phyloP scores from a whole-genome alignment of 176 grass and related monocot genomes.

The Oryza nivara region DNA sequence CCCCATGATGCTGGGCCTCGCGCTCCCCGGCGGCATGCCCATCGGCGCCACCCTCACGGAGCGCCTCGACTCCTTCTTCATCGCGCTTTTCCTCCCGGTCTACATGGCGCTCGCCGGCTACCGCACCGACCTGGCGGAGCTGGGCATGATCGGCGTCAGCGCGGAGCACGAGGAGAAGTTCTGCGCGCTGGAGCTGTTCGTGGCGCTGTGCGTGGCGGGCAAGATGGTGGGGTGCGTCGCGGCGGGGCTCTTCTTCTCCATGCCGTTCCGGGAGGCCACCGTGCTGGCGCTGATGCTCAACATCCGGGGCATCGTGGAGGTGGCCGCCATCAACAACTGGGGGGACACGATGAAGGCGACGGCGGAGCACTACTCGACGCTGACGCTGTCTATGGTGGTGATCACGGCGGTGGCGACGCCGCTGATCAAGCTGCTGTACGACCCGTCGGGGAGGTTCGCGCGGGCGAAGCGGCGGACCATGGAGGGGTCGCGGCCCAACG shows the following conservation, averaged over 20 bases:
- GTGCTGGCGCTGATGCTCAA: slow-evolving; percentile 72
- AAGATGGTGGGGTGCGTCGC: slow-evolving; percentile 68
- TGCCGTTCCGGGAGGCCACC: slow-evolving; percentile 58
- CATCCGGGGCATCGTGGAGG: slow-evolving; percentile 72
- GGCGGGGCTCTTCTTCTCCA: slow-evolving; percentile 57
- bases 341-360: slow-evolving; percentile 60
- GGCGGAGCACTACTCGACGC: slow-evolving; percentile 51
- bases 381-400: slow-evolving; percentile 48
- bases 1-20: slow-evolving; percentile 66
- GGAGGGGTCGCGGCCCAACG: slow-evolving; percentile 30
- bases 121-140: slow-evolving; percentile 63
- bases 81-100: slow-evolving; percentile 64
- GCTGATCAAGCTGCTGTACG: slow-evolving; percentile 73
- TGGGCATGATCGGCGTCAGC: neutral
- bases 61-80: slow-evolving; percentile 77
- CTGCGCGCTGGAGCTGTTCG: slow-evolving; percentile 67
- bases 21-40: slow-evolving; percentile 77
- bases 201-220: slow-evolving; percentile 55
- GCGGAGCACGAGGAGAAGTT: slow-evolving; percentile 30
- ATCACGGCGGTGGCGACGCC: slow-evolving; percentile 50
- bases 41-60: slow-evolving; percentile 76
- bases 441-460: slow-evolving; percentile 52
- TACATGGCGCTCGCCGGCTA: slow-evolving; percentile 74
- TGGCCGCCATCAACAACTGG: slow-evolving; percentile 78
- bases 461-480: slow-evolving; percentile 39